Base-by-base conservation (phyloP, 139 green algal species). In the Chlamydomonas sp. region DNA sequence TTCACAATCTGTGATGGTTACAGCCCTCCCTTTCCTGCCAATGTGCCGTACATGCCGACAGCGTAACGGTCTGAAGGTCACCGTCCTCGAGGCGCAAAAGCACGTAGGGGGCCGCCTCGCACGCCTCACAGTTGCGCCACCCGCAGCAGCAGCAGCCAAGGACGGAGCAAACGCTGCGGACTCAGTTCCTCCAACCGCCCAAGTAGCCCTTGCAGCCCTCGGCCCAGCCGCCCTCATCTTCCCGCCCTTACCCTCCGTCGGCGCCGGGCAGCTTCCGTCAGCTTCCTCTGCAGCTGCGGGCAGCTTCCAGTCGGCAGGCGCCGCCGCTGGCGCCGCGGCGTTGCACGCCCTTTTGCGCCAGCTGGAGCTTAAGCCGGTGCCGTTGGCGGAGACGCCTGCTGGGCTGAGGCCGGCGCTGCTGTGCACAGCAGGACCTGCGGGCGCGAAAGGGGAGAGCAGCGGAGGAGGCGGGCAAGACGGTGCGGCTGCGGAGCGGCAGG, bases 101-200 rank as follows among this genome's bases (percentile, higher is more conserved):
- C 91, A 94, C 3, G 91, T 97, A 66, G 97, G 97, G 18, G 97
- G 97, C 14, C 93, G 97, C 1, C 93, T 99, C 72, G 97, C 97
- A 18, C 96, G 92, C 80, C 96, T 99, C 89, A 96, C 1, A 95
- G 95, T 68, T 92, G 63, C 1, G 75, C 58, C 59, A 17, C 4
- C 66, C 8, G 18, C 80, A 12, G 66, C 57, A 57, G 64, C 14
- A 5, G 59, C 59, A 31, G 76, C 4, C 1, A 58, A 16, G 31
- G 80, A 18, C 5, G 1, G 31, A 14, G 79, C 64, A 3, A 15
- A 68, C n/a, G 79, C 31, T 18, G 78, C 68, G n/a, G 31, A 63
- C 31, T 63, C 66, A 16, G 57, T 17, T 1, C 57, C 1, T 49
- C 57, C 6, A 57, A 8, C 31, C 31, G 31, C 31, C 31, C 31